Conservation (phyloP, 257 asterid genomes). For the Nicotiana benthamiana region DNA sequence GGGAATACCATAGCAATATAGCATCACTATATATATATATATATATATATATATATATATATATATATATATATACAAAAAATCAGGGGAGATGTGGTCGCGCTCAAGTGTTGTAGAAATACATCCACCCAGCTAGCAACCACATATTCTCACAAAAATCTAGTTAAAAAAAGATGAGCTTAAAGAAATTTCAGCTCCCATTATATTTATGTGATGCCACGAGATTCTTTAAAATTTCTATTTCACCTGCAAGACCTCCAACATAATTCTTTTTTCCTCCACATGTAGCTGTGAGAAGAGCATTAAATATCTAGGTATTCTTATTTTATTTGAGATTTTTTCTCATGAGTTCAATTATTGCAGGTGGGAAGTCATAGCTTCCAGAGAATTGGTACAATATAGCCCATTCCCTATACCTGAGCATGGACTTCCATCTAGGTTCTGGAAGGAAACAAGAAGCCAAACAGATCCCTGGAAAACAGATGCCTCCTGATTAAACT, state of each 20-base stretch:
- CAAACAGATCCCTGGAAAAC: not conserved
- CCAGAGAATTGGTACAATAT: constrained; percentile 30
- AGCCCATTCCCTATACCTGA: constrained; percentile 83
- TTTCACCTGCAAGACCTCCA: not conserved
- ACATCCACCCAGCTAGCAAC: not conserved
- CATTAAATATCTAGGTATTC: not conserved
- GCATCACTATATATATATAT: not conserved
- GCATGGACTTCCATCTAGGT: constrained; percentile 60
- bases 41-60: too few species aligned
- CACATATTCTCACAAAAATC: not conserved
- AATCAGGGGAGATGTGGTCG: not conserved
- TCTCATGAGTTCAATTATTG: constrained; percentile 5
- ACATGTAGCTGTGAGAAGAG: not conserved
- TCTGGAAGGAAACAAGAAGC: constrained; percentile 37
- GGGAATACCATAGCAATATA: too few species aligned
- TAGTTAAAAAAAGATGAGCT: not conserved
- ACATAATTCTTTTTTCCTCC: not conserved
- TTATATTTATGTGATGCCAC: not conserved
- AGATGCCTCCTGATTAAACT: not conserved
- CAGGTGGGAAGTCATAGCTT: constrained; percentile 70
- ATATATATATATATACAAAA: too few species aligned
- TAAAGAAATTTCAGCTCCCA: not conserved
- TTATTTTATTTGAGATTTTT: not conserved
- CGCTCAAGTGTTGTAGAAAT: not conserved
- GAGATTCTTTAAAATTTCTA: not conserved